Conservation (phyloP, 371 early-diverging fungal species). For the Nematocida sp. region DNA sequence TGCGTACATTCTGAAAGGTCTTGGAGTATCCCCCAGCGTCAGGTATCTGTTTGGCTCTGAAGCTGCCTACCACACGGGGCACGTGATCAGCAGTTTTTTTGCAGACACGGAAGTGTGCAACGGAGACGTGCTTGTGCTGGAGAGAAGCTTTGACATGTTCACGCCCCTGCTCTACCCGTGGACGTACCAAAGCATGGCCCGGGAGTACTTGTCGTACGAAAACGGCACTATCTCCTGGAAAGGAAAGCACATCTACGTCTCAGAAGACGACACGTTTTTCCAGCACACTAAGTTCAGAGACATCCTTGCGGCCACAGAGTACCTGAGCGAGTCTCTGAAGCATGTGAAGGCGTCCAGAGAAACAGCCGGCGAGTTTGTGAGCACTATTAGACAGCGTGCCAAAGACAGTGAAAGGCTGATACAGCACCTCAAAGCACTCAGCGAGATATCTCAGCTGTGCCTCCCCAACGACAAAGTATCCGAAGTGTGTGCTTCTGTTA, state of each 20-base stretch:
- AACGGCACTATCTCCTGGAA: constrained; percentile 81
- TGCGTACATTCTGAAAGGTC: constrained; percentile 45
- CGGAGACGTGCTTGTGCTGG: constrained; percentile 71
- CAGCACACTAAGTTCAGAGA: constrained; percentile 57
- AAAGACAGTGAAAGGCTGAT: constrained; percentile 47
- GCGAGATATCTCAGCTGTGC: constrained; percentile 51
- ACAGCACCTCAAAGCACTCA: constrained; percentile 56
- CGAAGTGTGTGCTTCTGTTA: constrained; percentile 39
- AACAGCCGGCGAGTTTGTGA: constrained; percentile 51
- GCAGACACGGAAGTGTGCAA: constrained; percentile 6
- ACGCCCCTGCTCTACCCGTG: constrained; percentile 90
- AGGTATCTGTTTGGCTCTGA: constrained; percentile 37
- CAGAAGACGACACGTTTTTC: constrained; percentile 58
- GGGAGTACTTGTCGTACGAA: constrained; percentile 82
- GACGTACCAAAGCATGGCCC: constrained; percentile 97
- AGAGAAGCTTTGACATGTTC: constrained; percentile 85
- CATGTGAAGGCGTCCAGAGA: constrained; percentile 52
- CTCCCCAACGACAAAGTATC: constrained; percentile 48
- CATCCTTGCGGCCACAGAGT: constrained; percentile 40
- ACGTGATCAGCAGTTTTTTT: not conserved
- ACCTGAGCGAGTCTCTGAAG: constrained; percentile 49
- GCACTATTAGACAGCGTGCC: constrained; percentile 57
- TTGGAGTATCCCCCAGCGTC: constrained; percentile 55
- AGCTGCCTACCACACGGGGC: constrained; percentile 8
- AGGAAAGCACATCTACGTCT: constrained; percentile 32